phyloP scores from a whole-genome alignment of 495 filamentous ascomycete genomes.

The Aspergillus sparsus region DNA sequence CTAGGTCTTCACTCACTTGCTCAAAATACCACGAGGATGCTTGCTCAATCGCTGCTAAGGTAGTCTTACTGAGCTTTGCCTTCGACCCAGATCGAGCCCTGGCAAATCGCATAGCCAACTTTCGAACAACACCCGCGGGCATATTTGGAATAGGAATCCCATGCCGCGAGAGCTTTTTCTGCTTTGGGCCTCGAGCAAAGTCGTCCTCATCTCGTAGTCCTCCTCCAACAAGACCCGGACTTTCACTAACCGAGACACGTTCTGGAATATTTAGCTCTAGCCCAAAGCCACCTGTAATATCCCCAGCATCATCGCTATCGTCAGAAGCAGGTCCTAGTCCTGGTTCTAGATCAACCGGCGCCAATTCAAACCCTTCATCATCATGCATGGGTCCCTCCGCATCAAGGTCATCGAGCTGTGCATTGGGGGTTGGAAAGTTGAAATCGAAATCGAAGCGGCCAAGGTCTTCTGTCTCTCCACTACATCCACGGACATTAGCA shows the following conservation, averaged over 20 bases:
- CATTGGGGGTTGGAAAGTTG: conserved; percentile 43
- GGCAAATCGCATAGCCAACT: conserved; percentile 70
- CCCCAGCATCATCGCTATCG: conserved; percentile 24
- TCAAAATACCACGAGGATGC: conserved; percentile 89
- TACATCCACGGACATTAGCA: conserved; percentile 34
- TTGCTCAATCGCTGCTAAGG: conserved; percentile 70
- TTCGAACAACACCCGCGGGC: conserved; percentile 68
- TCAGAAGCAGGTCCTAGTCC: conserved; percentile 25
- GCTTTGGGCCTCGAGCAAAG: conserved; percentile 34
- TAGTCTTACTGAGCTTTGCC: conserved; percentile 68
- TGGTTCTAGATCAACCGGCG: conserved; percentile 37
- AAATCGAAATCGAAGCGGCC: conserved; percentile 47
- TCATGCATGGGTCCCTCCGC: conserved; percentile 36
- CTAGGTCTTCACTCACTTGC: conserved; percentile 76
- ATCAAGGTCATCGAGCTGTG: conserved; percentile 32
- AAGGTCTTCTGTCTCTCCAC: conserved; percentile 50
- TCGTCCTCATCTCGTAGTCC: conserved; percentile 43
- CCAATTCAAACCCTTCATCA: conserved; percentile 43
- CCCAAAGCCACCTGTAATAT: conserved; percentile 33
- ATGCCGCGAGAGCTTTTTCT: conserved; percentile 65
- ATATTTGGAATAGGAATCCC: conserved; percentile 76
- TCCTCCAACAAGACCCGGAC: conserved; percentile 43
- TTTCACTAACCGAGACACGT: conserved; percentile 38
- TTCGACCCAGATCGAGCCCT: conserved; percentile 61
- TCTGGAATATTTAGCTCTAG: conserved; percentile 34